These are phyloP conservation scores for Rhytidiadelphus loreus DNA, from an alignment of 225 moss, liverwort and hornwort species.

Conservation along the genomic window DNA sequence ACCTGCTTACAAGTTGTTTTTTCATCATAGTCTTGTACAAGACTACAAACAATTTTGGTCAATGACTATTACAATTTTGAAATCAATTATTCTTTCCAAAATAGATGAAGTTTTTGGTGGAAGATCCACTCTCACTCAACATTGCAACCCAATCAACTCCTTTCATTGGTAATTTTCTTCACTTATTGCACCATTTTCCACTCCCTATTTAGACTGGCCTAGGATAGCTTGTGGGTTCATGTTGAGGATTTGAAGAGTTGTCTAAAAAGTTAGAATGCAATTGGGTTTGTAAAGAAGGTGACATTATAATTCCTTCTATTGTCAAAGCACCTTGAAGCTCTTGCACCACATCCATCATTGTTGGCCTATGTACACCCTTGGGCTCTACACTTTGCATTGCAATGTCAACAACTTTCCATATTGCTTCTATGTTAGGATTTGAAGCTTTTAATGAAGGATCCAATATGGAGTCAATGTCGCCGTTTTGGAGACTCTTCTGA, in stretches of 20 bases:
- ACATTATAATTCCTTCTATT: neutral
- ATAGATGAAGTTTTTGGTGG: neutral
- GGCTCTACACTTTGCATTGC: neutral
- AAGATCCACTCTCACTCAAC: no score
- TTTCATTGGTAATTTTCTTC: accelerated
- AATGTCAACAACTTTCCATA: neutral
- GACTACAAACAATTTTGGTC: neutral
- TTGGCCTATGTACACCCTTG: neutral
- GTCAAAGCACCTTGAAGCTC: neutral
- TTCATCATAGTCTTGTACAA: neutral
- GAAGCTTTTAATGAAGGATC: neutral
- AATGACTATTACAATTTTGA: accelerated
- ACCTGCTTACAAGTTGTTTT: neutral
- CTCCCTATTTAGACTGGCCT: neutral
- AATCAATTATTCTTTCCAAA: accelerated
- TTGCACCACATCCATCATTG: neutral
- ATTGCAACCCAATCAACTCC: neutral
- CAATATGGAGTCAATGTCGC: neutral
- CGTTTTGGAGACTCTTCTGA: neutral
- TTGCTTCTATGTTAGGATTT: neutral
- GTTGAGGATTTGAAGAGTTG: neutral
- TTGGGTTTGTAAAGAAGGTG: neutral
- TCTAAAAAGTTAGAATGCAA: neutral
- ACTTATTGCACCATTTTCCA: no score
- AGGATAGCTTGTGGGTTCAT: neutral